phyloP scores from a whole-genome alignment of 345 rosid genomes.

The Microthlaspi erraticum region DNA sequence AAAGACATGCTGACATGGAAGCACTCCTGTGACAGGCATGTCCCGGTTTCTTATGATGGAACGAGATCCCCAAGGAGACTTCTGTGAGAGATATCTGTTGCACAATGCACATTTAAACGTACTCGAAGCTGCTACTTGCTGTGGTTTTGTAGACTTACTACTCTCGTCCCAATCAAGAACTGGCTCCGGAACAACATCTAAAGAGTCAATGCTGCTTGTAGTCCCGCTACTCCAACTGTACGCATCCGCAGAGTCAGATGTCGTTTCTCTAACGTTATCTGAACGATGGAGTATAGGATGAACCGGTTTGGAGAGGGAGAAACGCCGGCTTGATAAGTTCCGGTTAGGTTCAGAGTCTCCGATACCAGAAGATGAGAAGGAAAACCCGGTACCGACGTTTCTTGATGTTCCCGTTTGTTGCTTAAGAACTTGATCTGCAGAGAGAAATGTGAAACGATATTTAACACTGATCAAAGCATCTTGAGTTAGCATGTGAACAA shows the following conservation, averaged over 20 bases:
- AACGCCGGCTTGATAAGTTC: conserved; percentile 60
- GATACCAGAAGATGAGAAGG: conserved; percentile 49
- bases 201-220: conserved; percentile 55
- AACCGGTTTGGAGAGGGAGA: conserved; percentile 66
- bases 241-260: conserved; percentile 60
- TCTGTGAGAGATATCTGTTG: conserved; percentile 62
- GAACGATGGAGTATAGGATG: conserved; percentile 68
- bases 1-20: conserved; percentile 84
- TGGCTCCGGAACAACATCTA: conserved; percentile 58
- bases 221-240: conserved; percentile 57
- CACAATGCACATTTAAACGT: conserved; percentile 74
- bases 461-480: not conserved
- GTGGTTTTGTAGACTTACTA: conserved; percentile 55
- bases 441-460: conserved; percentile 17
- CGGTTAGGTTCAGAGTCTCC: conserved; percentile 60
- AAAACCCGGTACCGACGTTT: conserved; percentile 50
- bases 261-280: conserved; percentile 60
- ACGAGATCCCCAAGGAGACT: conserved; percentile 86
- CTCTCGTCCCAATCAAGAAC: conserved; percentile 70
- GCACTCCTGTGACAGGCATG: conserved; percentile 85
- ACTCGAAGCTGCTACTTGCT: conserved; percentile 70
- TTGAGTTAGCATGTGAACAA: conserved; percentile 7
- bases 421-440: conserved; percentile 48
- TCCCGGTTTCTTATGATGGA: conserved; percentile 74
- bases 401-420: conserved; percentile 48